Conservation (phyloP, 1,139 yeast genomes). For the Saccharomyces pastorianus region DNA sequence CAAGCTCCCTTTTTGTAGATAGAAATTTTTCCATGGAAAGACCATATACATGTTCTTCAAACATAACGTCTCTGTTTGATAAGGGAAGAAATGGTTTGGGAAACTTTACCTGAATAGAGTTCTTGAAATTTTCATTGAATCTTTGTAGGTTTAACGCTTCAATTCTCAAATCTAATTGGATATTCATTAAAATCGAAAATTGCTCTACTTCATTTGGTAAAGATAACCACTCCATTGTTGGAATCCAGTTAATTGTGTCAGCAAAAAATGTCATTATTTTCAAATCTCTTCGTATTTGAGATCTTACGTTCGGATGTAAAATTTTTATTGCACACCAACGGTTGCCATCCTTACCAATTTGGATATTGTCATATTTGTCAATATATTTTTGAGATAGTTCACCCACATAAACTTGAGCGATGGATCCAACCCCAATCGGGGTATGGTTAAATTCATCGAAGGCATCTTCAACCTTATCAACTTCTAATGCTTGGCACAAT, state of each 20-base stretch:
- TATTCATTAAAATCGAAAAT: slow-evolving; percentile 73
- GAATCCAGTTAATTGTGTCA: slow-evolving; percentile 53
- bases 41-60: slow-evolving; percentile 81
- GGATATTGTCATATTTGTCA: slow-evolving; percentile 29
- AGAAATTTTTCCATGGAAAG: slow-evolving; percentile 70
- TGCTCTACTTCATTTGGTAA: slow-evolving; percentile 91
- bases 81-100: slow-evolving; percentile 67
- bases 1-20: slow-evolving; percentile 33
- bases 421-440: slow-evolving; percentile 94
- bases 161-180: slow-evolving; percentile 81
- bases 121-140: slow-evolving; percentile 41
- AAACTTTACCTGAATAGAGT: slow-evolving; percentile 60
- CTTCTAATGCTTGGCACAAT: slow-evolving; percentile 54
- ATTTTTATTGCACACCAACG: slow-evolving; percentile 83
- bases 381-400: slow-evolving; percentile 46
- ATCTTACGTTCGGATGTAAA: slow-evolving; percentile 80
- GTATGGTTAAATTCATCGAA: slow-evolving; percentile 68
- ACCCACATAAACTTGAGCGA: slow-evolving; percentile 89
- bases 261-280: slow-evolving; percentile 81
- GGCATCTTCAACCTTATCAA: slow-evolving; percentile 49
- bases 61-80: slow-evolving; percentile 65
- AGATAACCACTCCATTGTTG: slow-evolving; percentile 97
- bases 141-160: slow-evolving; percentile 74
- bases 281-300: slow-evolving; percentile 69
- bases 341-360: slow-evolving; percentile 22